These are phyloP conservation scores for Barnettozyma populi DNA, from an alignment of 805 yeast genomes.

Conservation along the genomic window DNA sequence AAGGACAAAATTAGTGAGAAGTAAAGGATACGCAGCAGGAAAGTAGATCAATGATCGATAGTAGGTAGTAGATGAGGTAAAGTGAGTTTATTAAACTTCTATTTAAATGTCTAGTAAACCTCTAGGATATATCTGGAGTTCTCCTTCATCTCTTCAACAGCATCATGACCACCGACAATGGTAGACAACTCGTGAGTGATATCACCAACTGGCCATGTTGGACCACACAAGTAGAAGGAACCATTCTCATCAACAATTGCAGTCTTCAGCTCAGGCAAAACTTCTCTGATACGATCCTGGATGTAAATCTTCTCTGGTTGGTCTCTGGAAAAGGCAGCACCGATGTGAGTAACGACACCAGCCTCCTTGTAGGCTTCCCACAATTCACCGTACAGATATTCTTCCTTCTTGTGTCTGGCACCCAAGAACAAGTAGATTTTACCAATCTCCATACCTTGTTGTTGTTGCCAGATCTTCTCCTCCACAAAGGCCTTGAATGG, in stretches of 20 bases:
- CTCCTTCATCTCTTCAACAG: slow-evolving; percentile 91
- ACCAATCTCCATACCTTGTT: slow-evolving; percentile 86
- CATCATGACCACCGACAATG: slow-evolving; percentile 71
- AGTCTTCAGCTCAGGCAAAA: slow-evolving; percentile 63
- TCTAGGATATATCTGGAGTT: slow-evolving; percentile 87
- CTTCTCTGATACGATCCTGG: slow-evolving; percentile 86
- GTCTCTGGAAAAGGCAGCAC: slow-evolving; percentile 98
- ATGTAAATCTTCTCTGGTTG: slow-evolving; percentile 92
- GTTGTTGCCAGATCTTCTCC: slow-evolving; percentile 89
- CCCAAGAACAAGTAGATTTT: slow-evolving; percentile 87
- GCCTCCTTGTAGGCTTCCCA: slow-evolving; percentile 97
- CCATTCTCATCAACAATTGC: slow-evolving; percentile 79
- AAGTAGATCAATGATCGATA: no score
- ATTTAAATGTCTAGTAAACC: slow-evolving; percentile 54
- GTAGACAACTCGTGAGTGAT: slow-evolving; percentile 86
- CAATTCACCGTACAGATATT: slow-evolving; percentile 90
- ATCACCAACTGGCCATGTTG: slow-evolving; percentile 99
- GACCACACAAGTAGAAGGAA: slow-evolving; percentile 94
- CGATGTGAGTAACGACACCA: slow-evolving; percentile 86
- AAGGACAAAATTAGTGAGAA: no score
- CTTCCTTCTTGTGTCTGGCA: slow-evolving; percentile 92
- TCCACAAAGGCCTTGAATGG: slow-evolving; percentile 97
- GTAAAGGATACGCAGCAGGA: no score
- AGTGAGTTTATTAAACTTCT: not conserved
- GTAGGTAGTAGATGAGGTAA: no score